A percentile compares a stretch with the other conserved stretches of the same genome.
Conservation (phyloP, 1,284 basidiomycete genomes). For the Trichosporon sp. region DNA sequence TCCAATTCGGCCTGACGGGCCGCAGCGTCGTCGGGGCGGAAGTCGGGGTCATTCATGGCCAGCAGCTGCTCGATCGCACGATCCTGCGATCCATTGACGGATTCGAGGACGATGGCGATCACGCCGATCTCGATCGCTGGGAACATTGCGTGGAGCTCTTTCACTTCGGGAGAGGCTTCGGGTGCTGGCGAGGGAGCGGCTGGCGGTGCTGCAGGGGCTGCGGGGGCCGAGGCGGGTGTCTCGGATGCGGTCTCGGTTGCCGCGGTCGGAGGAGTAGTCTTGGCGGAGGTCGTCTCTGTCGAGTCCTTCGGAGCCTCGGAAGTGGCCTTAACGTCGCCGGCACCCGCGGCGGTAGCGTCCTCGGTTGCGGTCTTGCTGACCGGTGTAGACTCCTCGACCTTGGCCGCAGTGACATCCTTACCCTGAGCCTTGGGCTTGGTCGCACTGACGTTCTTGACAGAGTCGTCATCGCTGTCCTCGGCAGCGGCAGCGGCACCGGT, state of each 20-base stretch:
- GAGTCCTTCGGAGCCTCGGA: background rate
- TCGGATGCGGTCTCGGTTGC: background rate
- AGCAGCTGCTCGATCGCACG: constrained; percentile 44
- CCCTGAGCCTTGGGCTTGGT: background rate
- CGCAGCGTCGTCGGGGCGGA: constrained; percentile 34
- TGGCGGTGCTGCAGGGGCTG: background rate
- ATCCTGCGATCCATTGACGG: constrained; percentile 37
- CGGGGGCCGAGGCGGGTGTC: background rate
- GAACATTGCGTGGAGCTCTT: constrained; percentile 40
- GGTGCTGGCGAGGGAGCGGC: constrained; percentile 5
- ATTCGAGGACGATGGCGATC: constrained; percentile 45
- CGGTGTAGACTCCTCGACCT: background rate
- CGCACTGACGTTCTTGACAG: background rate
- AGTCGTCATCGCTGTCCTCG: background rate
- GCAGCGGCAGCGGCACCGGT: no score
- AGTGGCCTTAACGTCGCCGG: background rate
- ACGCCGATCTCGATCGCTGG: constrained; percentile 40
- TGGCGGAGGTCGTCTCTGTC: background rate
- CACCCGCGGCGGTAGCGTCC: background rate
- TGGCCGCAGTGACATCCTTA: background rate
- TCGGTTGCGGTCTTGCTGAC: background rate
- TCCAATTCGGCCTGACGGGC: constrained; percentile 16
- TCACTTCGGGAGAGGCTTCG: constrained; percentile 32
- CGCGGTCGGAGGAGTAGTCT: background rate
- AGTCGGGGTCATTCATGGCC: constrained; percentile 46